phyloP scores from a whole-genome alignment of 106 monocot genomes.

The Dactylorhiza incarnata region DNA sequence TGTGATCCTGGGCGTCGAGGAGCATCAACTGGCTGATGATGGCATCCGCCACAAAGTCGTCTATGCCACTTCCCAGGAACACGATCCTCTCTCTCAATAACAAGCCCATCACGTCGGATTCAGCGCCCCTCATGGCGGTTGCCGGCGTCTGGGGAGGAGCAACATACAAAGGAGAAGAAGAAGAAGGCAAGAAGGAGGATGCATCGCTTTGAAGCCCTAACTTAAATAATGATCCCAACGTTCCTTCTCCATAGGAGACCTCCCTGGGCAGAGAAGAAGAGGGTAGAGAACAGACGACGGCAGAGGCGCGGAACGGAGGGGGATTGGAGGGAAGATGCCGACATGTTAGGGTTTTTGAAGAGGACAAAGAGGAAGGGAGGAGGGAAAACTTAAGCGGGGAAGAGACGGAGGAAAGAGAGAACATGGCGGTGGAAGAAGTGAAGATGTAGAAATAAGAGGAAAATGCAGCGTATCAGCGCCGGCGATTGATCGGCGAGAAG shows the following conservation, averaged over 20 bases:
- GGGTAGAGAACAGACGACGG: constrained; percentile 20
- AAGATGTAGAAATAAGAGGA: not conserved
- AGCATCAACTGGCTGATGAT: constrained; percentile 88
- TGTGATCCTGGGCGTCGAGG: constrained; percentile 79
- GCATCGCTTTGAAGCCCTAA: constrained; percentile 8
- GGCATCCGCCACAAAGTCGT: constrained; percentile 85
- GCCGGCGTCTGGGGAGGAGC: constrained; percentile 46
- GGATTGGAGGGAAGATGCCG: constrained; percentile 5
- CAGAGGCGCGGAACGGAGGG: constrained; percentile 5
- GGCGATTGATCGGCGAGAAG: not conserved
- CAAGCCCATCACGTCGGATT: constrained; percentile 75
- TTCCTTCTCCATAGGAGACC: not conserved
- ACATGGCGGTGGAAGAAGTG: constrained; percentile 23
- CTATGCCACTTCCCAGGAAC: constrained; percentile 71
- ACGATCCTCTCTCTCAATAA: constrained; percentile 83
- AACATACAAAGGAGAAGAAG: constrained; percentile 6
- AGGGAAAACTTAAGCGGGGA: constrained; percentile 27
- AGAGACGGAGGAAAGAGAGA: constrained; percentile 44
- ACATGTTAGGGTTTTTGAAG: constrained; percentile 9
- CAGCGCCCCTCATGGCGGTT: constrained; percentile 42
- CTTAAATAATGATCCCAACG: not conserved
- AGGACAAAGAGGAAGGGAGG: constrained; percentile 9
- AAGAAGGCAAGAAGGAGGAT: not conserved
- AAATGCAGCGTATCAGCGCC: not conserved
- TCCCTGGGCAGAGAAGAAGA: not conserved